Conservation (phyloP, 805 yeast species). For the Starmerella floricola region DNA sequence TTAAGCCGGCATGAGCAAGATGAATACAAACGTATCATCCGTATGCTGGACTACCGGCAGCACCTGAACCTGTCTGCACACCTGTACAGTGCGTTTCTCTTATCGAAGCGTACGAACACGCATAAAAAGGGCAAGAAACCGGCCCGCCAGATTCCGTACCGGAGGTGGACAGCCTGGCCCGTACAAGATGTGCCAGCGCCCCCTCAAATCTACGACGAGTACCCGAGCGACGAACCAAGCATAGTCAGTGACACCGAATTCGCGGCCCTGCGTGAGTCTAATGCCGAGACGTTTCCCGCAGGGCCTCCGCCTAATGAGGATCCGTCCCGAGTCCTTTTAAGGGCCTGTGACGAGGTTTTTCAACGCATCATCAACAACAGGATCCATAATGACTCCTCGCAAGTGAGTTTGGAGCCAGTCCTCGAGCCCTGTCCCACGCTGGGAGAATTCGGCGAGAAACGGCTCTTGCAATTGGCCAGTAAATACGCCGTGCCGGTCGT, state of each 20-base stretch:
- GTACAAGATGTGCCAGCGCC: slow-evolving; percentile 24
- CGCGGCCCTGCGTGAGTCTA: background rate
- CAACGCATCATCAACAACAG: slow-evolving; percentile 20
- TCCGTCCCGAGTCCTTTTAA: slow-evolving; percentile 11
- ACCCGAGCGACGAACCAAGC: slow-evolving; percentile 9
- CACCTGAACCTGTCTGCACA: slow-evolving; percentile 47
- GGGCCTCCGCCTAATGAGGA: slow-evolving; percentile 1
- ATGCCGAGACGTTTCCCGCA: slow-evolving; percentile 1
- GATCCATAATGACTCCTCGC: slow-evolving; percentile 12
- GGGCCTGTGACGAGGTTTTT: slow-evolving; percentile 22
- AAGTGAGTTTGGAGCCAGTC: slow-evolving; percentile 13
- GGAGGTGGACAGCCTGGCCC: slow-evolving; percentile 54
- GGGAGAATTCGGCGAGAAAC: slow-evolving; percentile 1
- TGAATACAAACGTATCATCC: slow-evolving; percentile 8
- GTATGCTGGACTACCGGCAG: slow-evolving; percentile 22
- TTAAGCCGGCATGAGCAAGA: background rate
- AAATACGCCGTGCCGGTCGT: slow-evolving; percentile 1
- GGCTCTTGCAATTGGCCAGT: slow-evolving; percentile 9
- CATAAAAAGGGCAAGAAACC: background rate
- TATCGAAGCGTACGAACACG: slow-evolving; percentile 30
- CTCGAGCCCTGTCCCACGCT: slow-evolving; percentile 19
- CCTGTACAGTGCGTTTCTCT: slow-evolving; percentile 45
- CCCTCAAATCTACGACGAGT: slow-evolving; percentile 11
- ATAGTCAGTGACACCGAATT: slow-evolving; percentile 1
- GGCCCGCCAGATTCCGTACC: slow-evolving; percentile 27